Conservation (phyloP, 768 basidiomycete genomes). For the Leccinum disarticulatum region DNA sequence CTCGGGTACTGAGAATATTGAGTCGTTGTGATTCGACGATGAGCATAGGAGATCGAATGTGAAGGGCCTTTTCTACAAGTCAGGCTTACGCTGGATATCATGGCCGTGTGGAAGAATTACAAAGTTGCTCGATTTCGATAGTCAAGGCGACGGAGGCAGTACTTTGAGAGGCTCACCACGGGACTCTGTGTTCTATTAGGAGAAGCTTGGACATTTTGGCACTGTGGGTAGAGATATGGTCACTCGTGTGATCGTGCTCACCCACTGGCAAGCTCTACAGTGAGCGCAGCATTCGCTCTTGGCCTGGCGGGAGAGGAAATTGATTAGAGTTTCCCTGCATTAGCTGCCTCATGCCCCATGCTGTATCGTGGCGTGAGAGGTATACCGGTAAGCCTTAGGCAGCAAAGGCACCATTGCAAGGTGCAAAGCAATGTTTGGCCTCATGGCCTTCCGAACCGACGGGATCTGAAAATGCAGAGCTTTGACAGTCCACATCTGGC, state of each 20-base stretch:
- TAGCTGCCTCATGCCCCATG: not conserved
- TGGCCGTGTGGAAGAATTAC: not conserved
- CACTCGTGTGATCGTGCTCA: constrained; percentile 70
- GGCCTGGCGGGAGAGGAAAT: not conserved
- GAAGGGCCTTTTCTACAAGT: not conserved
- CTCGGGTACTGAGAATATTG: not conserved
- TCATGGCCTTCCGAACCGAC: constrained; percentile 61
- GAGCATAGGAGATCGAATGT: too few species aligned
- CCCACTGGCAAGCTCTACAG: constrained; percentile 58
- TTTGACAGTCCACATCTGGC: constrained; percentile 37
- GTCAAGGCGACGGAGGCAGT: not conserved
- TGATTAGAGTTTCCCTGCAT: not conserved
- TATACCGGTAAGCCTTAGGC: not conserved
- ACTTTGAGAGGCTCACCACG: not conserved
- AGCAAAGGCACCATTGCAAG: constrained; percentile 43
- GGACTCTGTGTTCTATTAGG: not conserved
- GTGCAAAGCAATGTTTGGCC: constrained; percentile 66
- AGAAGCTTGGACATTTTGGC: constrained; percentile 53
- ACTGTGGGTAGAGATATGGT: constrained; percentile 74
- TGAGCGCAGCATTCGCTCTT: constrained; percentile 5
- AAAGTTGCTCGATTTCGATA: not conserved
- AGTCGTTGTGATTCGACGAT: not conserved
- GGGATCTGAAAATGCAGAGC: constrained; percentile 51
- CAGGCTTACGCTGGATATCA: not conserved
- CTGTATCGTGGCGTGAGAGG: constrained; percentile 13